These are phyloP conservation scores for Rhizophagus prolifer DNA, from an alignment of 192 early-diverging fungal genomes.

Conservation along the genomic window DNA sequence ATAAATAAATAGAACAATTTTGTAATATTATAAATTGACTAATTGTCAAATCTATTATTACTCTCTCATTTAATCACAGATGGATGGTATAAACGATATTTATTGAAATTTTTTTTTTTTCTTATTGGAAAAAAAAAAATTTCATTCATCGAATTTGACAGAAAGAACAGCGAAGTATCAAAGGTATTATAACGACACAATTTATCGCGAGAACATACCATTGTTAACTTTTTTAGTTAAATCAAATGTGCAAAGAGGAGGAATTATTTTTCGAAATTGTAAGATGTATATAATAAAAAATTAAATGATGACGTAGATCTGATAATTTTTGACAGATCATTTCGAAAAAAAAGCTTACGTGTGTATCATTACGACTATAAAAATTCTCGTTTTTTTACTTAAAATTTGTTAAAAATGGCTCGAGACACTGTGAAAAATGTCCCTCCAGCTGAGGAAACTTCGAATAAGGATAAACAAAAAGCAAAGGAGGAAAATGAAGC, in stretches of 20 bases:
- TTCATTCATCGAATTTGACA: not conserved
- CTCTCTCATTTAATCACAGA: not conserved
- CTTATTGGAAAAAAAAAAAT: not conserved
- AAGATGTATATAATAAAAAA: not conserved
- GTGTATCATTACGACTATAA: not conserved
- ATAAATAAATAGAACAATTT: too few species aligned
- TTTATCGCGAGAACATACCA: slow-evolving; percentile 8
- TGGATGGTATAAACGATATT: not conserved
- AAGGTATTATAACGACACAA: not conserved
- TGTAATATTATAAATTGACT: too few species aligned
- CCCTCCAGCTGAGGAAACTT: slow-evolving; percentile 9
- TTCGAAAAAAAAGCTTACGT: not conserved
- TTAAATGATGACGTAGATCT: not conserved
- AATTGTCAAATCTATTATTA: too few species aligned
- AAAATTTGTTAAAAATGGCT: slow-evolving; percentile 15
- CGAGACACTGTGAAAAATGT: not conserved
- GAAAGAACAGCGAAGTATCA: not conserved
- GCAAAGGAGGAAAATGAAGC: slow-evolving; percentile 6
- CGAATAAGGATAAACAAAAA: slow-evolving; percentile 22
- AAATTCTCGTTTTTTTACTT: not conserved
- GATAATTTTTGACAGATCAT: not conserved
- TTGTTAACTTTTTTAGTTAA: not conserved
- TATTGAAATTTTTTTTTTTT: not conserved
- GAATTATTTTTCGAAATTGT: slow-evolving; percentile 11
- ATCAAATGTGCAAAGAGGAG: not conserved